phyloP scores from a whole-genome alignment of 78 protist genomes.

The slime mould (Dictyostelium discoideum) region DNA sequence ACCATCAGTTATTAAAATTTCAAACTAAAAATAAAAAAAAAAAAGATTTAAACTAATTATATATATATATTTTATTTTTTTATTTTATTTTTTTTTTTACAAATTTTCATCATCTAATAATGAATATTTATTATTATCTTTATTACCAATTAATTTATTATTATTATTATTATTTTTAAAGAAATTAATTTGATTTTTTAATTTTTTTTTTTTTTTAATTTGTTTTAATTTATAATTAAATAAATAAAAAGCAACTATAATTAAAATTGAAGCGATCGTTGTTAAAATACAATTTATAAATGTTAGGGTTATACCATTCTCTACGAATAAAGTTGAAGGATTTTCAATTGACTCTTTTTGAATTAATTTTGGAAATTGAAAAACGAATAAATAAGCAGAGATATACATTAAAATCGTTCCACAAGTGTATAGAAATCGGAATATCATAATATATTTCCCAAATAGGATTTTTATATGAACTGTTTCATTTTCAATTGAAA shows the following conservation, averaged over 20 bases:
- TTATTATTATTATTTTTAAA: no score
- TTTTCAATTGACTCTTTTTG: neutral
- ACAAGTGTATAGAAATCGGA: neutral
- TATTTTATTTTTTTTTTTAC: neutral
- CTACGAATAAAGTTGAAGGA: neutral
- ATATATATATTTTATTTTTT: no score
- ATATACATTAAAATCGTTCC: neutral
- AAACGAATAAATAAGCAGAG: neutral
- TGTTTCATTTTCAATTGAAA: neutral
- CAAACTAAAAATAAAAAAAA: neutral
- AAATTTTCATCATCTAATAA: neutral
- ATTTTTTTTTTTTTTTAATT: neutral
- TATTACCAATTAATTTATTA: neutral
- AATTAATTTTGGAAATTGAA: neutral
- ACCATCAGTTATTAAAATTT: neutral
- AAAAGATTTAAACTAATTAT: no score
- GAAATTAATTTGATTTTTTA: neutral
- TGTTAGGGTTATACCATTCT: neutral
- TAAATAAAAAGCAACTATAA: neutral
- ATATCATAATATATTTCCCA: neutral
- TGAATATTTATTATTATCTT: constrained; percentile 11
- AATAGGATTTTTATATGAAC: neutral
- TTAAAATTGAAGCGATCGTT: neutral
- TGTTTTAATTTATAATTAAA: neutral
- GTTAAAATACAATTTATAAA: neutral